Percentiles rank a stretch among this genome's conserved stretches.
phyloP scores from a whole-genome alignment of 73 alveolate species.

The Paramecium octaurelia region DNA sequence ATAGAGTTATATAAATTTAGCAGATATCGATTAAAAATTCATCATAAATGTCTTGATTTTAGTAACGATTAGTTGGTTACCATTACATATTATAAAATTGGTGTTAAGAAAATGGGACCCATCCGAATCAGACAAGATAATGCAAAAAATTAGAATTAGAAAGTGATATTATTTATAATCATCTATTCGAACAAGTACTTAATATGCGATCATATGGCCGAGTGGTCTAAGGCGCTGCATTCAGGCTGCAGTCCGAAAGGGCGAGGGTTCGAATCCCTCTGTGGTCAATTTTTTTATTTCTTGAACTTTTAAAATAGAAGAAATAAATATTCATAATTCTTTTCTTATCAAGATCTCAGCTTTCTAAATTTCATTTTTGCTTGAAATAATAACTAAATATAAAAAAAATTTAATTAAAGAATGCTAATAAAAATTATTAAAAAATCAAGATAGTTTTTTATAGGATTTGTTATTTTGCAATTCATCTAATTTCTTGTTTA shows the following conservation, averaged over 20 bases:
- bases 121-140: constrained; percentile 76
- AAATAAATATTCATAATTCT: background rate
- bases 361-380: background rate
- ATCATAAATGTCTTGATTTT: constrained; percentile 70
- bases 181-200: background rate
- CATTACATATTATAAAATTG: constrained; percentile 71
- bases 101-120: constrained; percentile 70
- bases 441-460: too few relatives aligned
- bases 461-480: too few relatives aligned
- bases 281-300: constrained; percentile 73
- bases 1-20: constrained; percentile 72
- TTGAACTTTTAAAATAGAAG: background rate
- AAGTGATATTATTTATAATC: background rate
- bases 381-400: background rate
- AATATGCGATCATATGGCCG: constrained; percentile 75
- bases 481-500: too few relatives aligned
- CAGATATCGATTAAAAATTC: constrained; percentile 68
- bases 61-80: constrained; percentile 80
- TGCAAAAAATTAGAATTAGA: constrained; percentile 48
- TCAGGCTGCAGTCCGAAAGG: constrained; percentile 91
- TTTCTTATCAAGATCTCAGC: background rate
- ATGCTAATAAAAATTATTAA: too few relatives aligned
- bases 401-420: too few relatives aligned
- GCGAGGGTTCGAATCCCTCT: constrained; percentile 92
- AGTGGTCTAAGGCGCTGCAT: constrained; percentile 92